Conservation (phyloP, 805 yeast genomes). For the Phaffomyces opuntiae region DNA sequence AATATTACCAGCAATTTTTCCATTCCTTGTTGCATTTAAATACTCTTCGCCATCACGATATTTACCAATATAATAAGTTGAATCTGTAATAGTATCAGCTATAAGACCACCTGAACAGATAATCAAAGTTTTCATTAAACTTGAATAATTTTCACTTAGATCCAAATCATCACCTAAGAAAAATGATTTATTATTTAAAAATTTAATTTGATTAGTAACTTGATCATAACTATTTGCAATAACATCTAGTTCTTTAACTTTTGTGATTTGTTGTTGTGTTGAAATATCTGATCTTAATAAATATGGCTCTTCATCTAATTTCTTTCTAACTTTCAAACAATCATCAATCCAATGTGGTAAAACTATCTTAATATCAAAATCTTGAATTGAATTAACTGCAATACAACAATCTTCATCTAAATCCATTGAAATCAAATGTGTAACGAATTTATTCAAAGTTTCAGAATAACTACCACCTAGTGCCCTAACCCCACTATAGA, state of each 20-base stretch:
- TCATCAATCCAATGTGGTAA: constrained; percentile 77
- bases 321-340: constrained; percentile 47
- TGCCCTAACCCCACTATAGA: constrained; percentile 57
- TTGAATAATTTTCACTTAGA: constrained; percentile 36
- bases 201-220: constrained; percentile 12
- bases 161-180: constrained; percentile 50
- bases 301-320: constrained; percentile 48
- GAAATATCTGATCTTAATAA: constrained; percentile 16
- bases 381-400: constrained; percentile 38
- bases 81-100: constrained; percentile 20
- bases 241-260: constrained; percentile 12
- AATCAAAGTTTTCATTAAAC: constrained; percentile 38
- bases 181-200: constrained; percentile 39
- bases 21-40: constrained; percentile 33
- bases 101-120: constrained; percentile 49
- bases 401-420: constrained; percentile 52
- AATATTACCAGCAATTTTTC: constrained; percentile 52
- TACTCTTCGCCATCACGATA: constrained; percentile 55
- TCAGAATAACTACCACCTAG: constrained; percentile 74
- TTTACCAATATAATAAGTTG: constrained; percentile 54
- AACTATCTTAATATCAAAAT: constrained; percentile 49
- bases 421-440: constrained; percentile 65
- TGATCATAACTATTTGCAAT: constrained; percentile 7
- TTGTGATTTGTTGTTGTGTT: constrained; percentile 3
- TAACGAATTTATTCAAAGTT: constrained; percentile 56